These are phyloP conservation scores for Gleditsia sinensis DNA, from an alignment of 306 rosid genomes.

Conservation along the genomic window DNA sequence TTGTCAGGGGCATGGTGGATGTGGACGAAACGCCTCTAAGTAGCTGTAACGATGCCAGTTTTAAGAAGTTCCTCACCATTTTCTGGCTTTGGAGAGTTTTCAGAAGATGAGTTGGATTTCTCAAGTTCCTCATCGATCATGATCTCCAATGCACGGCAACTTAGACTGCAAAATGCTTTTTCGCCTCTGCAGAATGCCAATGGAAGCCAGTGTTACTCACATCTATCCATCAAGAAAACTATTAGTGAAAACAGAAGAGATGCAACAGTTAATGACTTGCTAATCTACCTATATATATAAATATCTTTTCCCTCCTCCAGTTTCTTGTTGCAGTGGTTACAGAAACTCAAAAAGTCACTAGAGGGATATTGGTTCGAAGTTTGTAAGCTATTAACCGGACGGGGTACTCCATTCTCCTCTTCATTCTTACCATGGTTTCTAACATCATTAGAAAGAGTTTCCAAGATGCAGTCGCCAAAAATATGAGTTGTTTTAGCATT, in stretches of 20 bases:
- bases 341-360: conserved; percentile 67
- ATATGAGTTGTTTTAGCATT: conserved; percentile 83
- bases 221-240: conserved; percentile 1
- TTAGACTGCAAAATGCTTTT: conserved; percentile 80
- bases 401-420: conserved; percentile 39
- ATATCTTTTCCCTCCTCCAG: conserved; percentile 83
- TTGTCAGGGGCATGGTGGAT: conserved; percentile 34
- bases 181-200: conserved; percentile 72
- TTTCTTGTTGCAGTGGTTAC: conserved; percentile 72
- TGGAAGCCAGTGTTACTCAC: background rate
- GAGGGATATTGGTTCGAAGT: conserved; percentile 50
- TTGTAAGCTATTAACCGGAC: background rate
- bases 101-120: conserved; percentile 43
- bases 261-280: background rate
- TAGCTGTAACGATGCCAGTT: conserved; percentile 52
- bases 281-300: conserved; percentile 76
- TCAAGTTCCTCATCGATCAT: conserved; percentile 73
- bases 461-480: conserved; percentile 85
- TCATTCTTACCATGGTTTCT: conserved; percentile 45
- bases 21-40: conserved; percentile 37
- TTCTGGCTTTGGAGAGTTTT: conserved; percentile 40
- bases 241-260: background rate
- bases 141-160: conserved; percentile 74
- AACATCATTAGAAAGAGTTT: conserved; percentile 47
- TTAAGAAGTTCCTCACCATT: conserved; percentile 47